phyloP scores from a whole-genome alignment of 2,329 filamentous ascomycete genomes.

The Corinectria fuckeliana region DNA sequence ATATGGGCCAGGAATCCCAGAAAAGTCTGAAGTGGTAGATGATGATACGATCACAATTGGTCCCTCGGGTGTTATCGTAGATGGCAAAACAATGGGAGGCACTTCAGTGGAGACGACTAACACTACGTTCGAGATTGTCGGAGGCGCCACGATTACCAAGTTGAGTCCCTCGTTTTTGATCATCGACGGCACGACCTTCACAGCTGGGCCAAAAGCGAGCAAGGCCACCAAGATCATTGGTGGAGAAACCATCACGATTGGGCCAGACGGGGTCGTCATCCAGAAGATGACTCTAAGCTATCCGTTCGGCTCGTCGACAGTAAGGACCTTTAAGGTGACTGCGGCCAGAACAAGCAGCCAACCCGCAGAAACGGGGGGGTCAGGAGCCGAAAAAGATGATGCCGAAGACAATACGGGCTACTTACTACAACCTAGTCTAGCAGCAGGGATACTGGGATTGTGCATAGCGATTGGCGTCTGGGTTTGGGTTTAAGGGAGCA shows the following conservation, averaged over 20 bases:
- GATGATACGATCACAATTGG: constrained; percentile 60
- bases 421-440: constrained; percentile 21
- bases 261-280: constrained; percentile 56
- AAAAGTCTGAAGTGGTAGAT: constrained; percentile 50
- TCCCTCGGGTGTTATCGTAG: constrained; percentile 50
- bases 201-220: constrained; percentile 53
- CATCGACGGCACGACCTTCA: constrained; percentile 58
- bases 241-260: constrained; percentile 59
- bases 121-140: constrained; percentile 55
- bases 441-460: constrained; percentile 31
- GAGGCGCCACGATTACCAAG: constrained; percentile 59
- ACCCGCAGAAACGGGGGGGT: constrained; percentile 38
- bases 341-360: constrained; percentile 31
- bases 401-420: constrained; percentile 27
- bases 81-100: constrained; percentile 53
- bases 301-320: constrained; percentile 53
- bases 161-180: constrained; percentile 56
- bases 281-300: constrained; percentile 53
- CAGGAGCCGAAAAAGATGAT: constrained; percentile 23
- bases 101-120: constrained; percentile 42
- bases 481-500: constrained; percentile 38
- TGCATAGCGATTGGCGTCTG: constrained; percentile 52
- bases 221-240: constrained; percentile 54
- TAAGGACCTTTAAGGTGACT: constrained; percentile 49
- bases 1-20: constrained; percentile 48